Conservation (phyloP, 768 basidiomycete genomes). For the Suillus spraguei region DNA sequence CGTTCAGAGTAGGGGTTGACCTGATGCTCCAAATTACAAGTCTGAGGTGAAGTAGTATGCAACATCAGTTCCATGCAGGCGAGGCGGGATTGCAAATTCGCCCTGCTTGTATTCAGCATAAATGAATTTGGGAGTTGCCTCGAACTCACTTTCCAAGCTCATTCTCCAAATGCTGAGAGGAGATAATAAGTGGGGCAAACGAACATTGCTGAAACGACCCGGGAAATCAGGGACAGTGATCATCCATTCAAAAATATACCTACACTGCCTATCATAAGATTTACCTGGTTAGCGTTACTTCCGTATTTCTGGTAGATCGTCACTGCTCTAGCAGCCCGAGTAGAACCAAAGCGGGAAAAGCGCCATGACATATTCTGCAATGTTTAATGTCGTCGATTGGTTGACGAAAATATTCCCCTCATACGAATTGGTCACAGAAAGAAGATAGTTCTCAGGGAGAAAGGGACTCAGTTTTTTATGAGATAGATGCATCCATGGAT, state of each 20-base stretch:
- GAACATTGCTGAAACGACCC: conserved; percentile 26
- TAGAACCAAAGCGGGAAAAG: too few species aligned
- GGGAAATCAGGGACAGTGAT: neutral
- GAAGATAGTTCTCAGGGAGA: too few species aligned
- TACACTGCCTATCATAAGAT: too few species aligned
- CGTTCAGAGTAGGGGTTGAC: neutral
- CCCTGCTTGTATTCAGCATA: conserved; percentile 26
- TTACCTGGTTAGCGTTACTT: too few species aligned
- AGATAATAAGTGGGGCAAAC: conserved; percentile 25
- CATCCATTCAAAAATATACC: neutral
- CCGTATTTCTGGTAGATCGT: too few species aligned
- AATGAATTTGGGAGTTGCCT: conserved; percentile 27
- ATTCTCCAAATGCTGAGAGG: conserved; percentile 22
- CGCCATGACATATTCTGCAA: too few species aligned
- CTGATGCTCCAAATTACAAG: conserved; percentile 24
- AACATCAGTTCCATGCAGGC: conserved; percentile 35
- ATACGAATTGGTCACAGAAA: too few species aligned
- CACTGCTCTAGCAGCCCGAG: too few species aligned
- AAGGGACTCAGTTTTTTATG: too few species aligned
- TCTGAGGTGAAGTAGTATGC: conserved; percentile 42
- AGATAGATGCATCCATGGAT: neutral
- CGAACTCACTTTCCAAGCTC: conserved; percentile 28
- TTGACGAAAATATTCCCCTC: too few species aligned
- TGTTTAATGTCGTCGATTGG: too few species aligned
- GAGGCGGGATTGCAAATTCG: conserved; percentile 33